phyloP scores from a whole-genome alignment of 441 rosid species.

The Pelargonium fulgidum region DNA sequence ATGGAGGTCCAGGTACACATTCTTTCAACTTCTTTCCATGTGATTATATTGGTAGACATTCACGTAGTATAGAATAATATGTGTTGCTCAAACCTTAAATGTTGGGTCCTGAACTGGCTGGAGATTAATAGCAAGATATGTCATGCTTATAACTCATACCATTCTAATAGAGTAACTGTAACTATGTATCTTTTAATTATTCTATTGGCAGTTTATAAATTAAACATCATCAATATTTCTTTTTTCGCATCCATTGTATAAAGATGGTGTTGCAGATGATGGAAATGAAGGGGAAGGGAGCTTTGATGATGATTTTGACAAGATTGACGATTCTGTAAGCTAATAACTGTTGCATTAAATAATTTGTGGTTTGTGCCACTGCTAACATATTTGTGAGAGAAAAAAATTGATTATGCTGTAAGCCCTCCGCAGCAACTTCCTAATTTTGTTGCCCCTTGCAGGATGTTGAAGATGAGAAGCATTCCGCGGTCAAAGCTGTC shows the following conservation, averaged over 20 bases:
- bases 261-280: slow-evolving; percentile 21
- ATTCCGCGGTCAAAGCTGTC: slow-evolving; percentile 20
- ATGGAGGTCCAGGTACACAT: slow-evolving; percentile 47
- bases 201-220: background rate
- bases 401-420: too few species aligned
- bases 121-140: too few species aligned
- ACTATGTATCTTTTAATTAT: background rate
- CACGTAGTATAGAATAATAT: too few species aligned
- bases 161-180: too few species aligned
- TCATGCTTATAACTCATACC: too few species aligned
- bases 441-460: slow-evolving; percentile 23
- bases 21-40: background rate
- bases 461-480: slow-evolving; percentile 75
- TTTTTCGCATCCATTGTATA: background rate
- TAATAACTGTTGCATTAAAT: too few species aligned
- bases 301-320: slow-evolving; percentile 79
- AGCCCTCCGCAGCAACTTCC: background rate
- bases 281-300: slow-evolving; percentile 51
- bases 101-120: too few species aligned
- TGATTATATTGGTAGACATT: background rate
- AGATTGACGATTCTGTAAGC: slow-evolving; percentile 74
- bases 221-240: slow-evolving; percentile 3
- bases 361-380: too few species aligned
- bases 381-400: too few species aligned
- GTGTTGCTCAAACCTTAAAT: too few species aligned